Evolutionary conservation across 345 rosid species (phyloP), one percentile per base, ranked within the genome.

Genomic region (Sisymbrium altissimum): DNA sequence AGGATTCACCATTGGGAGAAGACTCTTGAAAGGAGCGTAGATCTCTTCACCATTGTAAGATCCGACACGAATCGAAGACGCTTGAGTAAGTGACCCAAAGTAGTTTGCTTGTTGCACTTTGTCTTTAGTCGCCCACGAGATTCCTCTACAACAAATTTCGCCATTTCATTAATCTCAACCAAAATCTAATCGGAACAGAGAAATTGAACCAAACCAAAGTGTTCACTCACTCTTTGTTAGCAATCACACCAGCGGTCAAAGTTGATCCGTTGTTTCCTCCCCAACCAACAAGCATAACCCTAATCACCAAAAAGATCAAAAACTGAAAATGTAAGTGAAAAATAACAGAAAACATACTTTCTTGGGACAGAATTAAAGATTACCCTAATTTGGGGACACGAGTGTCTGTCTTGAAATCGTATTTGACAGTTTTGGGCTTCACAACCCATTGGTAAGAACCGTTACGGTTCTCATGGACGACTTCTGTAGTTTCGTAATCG

Each of bases 211-310:
- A 23, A 33, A 57, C 14, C 6, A 4, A 52, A 25, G 49, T 5
- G 10, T 15, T 36, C 11, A 81, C 97, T 88, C 82, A 92, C 99
- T 90, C 96, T 79, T 83, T 69, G 89, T 92, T 96, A 7, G 98
- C 96, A 29, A 92, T 88, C 21, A 96, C 90, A 64, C 86, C 98
- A 45, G 89, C 98, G 3, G 97, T 96, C 30, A 92, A 84, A 4
- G 99, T 90, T 7, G 90, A 86, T 13, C 98, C 99, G 43, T 96
- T 96, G 89, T 96, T 92, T 48, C 98, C 98, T 14, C 97, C 99
- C 99, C 98, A 96, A 6, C 99, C 99, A 43, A 90, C 99, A 67
- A 96, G 97, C 98, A 96, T 84, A 68, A 96, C 96, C 85, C 99
- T 92, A 48, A 52, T 21, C 60, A 41, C 6, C 29, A 10, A 41